A percentile compares a stretch with the other conserved stretches of the same genome.
Evolutionary conservation across 108 stramenopile species (phyloP).

Genomic region (Schizochytrium sp.): DNA sequence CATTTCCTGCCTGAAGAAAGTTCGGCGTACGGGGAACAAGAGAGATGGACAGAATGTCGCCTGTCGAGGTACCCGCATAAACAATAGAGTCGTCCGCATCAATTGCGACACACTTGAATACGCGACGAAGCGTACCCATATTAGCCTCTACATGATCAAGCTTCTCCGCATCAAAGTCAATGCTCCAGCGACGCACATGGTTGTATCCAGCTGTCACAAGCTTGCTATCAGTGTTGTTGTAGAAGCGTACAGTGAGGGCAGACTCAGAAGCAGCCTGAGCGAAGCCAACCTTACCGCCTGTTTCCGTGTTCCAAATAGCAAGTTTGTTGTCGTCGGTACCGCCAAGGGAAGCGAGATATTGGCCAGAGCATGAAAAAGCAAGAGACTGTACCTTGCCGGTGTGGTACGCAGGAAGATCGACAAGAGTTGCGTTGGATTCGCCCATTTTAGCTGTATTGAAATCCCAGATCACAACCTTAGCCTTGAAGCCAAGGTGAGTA

Average conservation of each 20-base stretch:
- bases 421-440: slow-evolving; percentile 67
- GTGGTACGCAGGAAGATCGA: slow-evolving; percentile 83
- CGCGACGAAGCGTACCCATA: slow-evolving; percentile 82
- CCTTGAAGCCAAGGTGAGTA: slow-evolving; percentile 72
- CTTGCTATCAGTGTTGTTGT: slow-evolving; percentile 33
- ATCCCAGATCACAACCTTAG: slow-evolving; percentile 85
- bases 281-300: slow-evolving; percentile 82
- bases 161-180: slow-evolving; percentile 83
- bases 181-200: slow-evolving; percentile 85
- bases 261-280: slow-evolving; percentile 81
- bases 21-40: slow-evolving; percentile 84
- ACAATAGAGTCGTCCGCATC: slow-evolving; percentile 82
- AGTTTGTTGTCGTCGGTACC: slow-evolving; percentile 90
- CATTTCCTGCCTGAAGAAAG: slow-evolving; percentile 75
- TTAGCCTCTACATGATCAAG: slow-evolving; percentile 84
- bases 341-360: slow-evolving; percentile 81
- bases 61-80: slow-evolving; percentile 84
- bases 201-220: slow-evolving; percentile 85
- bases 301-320: slow-evolving; percentile 84
- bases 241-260: slow-evolving; percentile 71
- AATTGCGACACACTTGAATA: slow-evolving; percentile 83
- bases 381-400: slow-evolving; percentile 80
- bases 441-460: slow-evolving; percentile 73
- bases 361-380: slow-evolving; percentile 77
- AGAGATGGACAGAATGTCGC: slow-evolving; percentile 84